Evolutionary conservation across 1,284 basidiomycete species (phyloP).

Genomic region (Rhodofomes roseus): DNA sequence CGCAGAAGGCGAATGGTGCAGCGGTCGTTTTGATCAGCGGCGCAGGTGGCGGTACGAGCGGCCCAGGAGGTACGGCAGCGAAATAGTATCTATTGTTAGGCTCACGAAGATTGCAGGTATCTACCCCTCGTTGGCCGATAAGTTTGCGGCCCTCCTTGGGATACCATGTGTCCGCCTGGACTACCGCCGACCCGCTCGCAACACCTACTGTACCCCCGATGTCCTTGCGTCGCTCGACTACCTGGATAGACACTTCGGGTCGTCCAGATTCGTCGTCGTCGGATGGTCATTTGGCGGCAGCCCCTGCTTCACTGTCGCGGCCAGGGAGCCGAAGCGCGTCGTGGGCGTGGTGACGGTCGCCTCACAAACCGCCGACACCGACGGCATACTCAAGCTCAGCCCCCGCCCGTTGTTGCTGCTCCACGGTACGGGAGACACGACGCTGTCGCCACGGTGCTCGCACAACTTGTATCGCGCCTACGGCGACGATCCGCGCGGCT

Average conservation of each 20-base stretch:
- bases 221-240: background rate
- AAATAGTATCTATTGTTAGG: background rate
- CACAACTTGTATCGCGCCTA: background rate
- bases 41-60: background rate
- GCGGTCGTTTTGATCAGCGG: background rate
- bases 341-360: no score
- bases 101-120: background rate
- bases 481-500: background rate
- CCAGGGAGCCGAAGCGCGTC: background rate
- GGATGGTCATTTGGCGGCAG: constrained; percentile 4
- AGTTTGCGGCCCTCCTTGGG: background rate
- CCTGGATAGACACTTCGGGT: background rate
- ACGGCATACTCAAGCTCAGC: no score
- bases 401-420: constrained; percentile 1
- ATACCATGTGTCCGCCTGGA: constrained; percentile 1
- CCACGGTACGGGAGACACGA: background rate
- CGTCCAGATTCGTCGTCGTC: constrained; percentile 4
- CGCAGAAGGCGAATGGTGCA: background rate
- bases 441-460: background rate
- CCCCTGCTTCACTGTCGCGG: background rate
- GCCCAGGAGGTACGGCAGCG: background rate
- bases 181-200: constrained; percentile 2
- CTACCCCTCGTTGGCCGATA: constrained; percentile 1
- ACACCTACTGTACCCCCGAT: constrained; percentile 6
- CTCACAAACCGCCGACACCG: background rate